A percentile compares a stretch with the other conserved stretches of the same genome.
phyloP scores from a whole-genome alignment of 2,329 filamentous ascomycete genomes.

The Cladobotryum mycophilum region DNA sequence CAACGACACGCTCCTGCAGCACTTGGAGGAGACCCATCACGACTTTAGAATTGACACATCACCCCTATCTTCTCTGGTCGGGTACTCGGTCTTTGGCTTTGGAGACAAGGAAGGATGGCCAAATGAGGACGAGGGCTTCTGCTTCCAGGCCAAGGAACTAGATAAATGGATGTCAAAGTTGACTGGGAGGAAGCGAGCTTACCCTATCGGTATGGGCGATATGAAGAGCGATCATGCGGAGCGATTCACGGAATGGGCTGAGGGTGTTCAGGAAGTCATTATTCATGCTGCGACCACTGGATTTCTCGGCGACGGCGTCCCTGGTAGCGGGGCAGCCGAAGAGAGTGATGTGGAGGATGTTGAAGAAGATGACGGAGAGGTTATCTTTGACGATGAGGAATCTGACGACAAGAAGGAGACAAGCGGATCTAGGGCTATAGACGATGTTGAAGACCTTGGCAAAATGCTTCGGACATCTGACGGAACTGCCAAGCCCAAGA shows the following conservation, averaged over 20 bases:
- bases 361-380: constrained; percentile 53
- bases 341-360: constrained; percentile 74
- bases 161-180: constrained; percentile 98
- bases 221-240: constrained; percentile 65
- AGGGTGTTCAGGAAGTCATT: constrained; percentile 67
- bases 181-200: constrained; percentile 78
- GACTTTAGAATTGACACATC: constrained; percentile 95
- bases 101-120: constrained; percentile 91
- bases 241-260: constrained; percentile 69
- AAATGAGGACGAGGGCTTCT: constrained; percentile 83
- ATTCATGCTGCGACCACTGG: constrained; percentile 55
- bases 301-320: constrained; percentile 57
- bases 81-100: constrained; percentile 91
- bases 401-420: constrained; percentile 29
- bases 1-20: constrained; percentile 78
- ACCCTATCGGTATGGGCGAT: constrained; percentile 82
- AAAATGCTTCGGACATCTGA: constrained; percentile 51
- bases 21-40: constrained; percentile 87
- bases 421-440: constrained; percentile 40
- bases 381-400: constrained; percentile 37
- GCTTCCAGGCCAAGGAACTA: constrained; percentile 81
- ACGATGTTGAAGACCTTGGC: constrained; percentile 81
- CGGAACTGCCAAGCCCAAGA: constrained; percentile 23
- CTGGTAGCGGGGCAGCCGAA: constrained; percentile 73
- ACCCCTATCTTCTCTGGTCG: constrained; percentile 67